Base-by-base conservation (phyloP, 768 basidiomycete species). In the Boletus barrowsii region DNA sequence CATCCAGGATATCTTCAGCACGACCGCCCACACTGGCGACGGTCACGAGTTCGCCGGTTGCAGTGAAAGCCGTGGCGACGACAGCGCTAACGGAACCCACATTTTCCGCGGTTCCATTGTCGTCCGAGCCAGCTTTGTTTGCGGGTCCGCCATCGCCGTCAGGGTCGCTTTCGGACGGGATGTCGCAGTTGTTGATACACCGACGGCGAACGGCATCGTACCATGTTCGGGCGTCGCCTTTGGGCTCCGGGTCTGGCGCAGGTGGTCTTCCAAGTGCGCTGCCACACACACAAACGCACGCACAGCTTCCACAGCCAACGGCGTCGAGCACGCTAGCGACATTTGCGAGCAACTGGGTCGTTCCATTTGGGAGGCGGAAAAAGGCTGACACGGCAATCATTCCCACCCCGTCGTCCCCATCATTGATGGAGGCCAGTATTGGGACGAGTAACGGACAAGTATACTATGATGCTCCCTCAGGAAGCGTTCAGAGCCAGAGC, bases 1-100 rank as follows among this genome's bases (percentile, higher is more conserved):
- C 86, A 1, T 91, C 89, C 10, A 78, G 75, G 51, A 85, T 89
- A 64, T 89, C 88, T 8, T 74, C 78, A 0, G 80, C 76, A 30
- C 82, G 86, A 35, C 75, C 84, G 29, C 86, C 88, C 14, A 75
- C 77, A 1, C 71, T 89, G 49, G 84, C 81, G 44, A 74, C 76
- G 3, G 73, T 73, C 18, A 66, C 78, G 15, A 71, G 71, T 41
- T 72, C 79, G 0, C 62, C 79, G 0, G 61, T 73, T 35, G 60
- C 71, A 18, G 68, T 77, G 1, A 89, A 90, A 67, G 84, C 83
- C 0, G 77, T 79, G 18, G 77, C 87, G 4, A 88, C 88, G 8
- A 88, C 81, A 3, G 88, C 87, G 7, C 59, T 88, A 33, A 79
- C 83, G 26, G 87, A 84, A 24, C 78, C 79, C 45, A 72, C 77